These are phyloP conservation scores for Scorias spongiosa DNA, from an alignment of 2,329 filamentous ascomycete species.

Conservation along the genomic window DNA sequence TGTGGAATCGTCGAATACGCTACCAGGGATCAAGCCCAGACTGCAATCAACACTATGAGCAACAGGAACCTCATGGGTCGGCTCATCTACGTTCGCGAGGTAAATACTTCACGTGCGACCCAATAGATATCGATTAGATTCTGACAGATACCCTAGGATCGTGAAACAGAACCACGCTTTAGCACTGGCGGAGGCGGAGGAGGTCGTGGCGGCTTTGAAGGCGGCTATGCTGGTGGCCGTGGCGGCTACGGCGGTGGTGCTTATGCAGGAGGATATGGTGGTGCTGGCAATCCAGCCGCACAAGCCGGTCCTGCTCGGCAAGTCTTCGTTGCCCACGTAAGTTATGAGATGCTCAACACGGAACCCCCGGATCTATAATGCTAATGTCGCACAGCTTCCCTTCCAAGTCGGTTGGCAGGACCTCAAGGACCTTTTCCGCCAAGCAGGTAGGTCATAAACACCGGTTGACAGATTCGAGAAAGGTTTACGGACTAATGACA, in stretches of 20 bases:
- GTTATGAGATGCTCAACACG: constrained; percentile 32
- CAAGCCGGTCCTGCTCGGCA: constrained; percentile 60
- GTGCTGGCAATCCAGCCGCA: constrained; percentile 29
- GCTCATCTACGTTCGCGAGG: constrained; percentile 96
- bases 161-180: constrained; percentile 94
- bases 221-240: constrained; percentile 22
- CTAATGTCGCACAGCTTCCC: constrained; percentile 52
- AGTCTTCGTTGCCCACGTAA: constrained; percentile 96
- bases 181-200: constrained; percentile 51
- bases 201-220: constrained; percentile 44
- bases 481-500: neutral
- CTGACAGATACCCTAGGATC: constrained; percentile 47
- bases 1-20: constrained; percentile 97
- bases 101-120: constrained; percentile 25
- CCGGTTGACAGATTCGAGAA: neutral
- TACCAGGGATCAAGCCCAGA: constrained; percentile 96
- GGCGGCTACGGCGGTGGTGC: constrained; percentile 36
- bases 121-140: no score
- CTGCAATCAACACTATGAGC: constrained; percentile 92
- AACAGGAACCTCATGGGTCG: constrained; percentile 98
- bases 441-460: constrained; percentile 61
- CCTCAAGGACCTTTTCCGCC: constrained; percentile 94
- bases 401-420: constrained; percentile 99
- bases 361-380: constrained; percentile 7
- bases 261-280: constrained; percentile 37